A percentile compares a stretch with the other conserved stretches of the same genome.
phyloP scores from a whole-genome alignment of 164 flowering plant species.

The Magnolia sinica region DNA sequence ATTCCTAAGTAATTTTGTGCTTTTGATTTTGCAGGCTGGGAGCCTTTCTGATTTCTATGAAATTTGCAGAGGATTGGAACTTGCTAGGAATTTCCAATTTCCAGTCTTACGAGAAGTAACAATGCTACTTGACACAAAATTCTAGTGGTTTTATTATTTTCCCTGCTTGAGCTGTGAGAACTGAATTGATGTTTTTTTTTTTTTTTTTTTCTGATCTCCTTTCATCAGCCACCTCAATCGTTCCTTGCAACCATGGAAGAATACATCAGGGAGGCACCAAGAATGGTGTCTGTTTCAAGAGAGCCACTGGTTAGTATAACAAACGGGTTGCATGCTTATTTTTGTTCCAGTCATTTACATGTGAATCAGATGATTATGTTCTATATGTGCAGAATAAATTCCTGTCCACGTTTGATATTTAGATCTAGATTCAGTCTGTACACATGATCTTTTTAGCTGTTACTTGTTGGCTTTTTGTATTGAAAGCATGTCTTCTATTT shows the following conservation, averaged over 20 bases:
- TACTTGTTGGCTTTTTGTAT: too few relatives aligned
- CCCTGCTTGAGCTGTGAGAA: background rate
- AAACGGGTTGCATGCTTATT: background rate
- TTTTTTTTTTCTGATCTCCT: background rate
- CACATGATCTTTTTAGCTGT: too few relatives aligned
- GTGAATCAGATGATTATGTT: background rate
- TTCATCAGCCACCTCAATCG: conserved; percentile 89
- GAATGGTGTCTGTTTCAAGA: conserved; percentile 68
- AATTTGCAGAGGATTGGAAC: conserved; percentile 88
- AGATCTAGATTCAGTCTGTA: too few relatives aligned
- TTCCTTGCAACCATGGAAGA: conserved; percentile 98
- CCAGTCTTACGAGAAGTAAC: conserved; percentile 87
- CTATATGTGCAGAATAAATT: background rate
- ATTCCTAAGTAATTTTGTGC: conserved; percentile 13
- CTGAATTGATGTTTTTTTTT: background rate
- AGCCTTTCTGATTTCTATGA: conserved; percentile 93
- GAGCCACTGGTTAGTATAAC: conserved; percentile 71
- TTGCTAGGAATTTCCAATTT: conserved; percentile 98
- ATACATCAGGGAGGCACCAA: conserved; percentile 94
- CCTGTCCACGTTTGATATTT: too few relatives aligned
- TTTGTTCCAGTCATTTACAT: background rate
- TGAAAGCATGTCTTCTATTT: too few relatives aligned
- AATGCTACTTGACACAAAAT: background rate
- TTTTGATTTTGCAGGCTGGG: conserved; percentile 58
- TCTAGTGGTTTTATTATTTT: background rate